A percentile compares a stretch with the other conserved stretches of the same genome.
These are phyloP conservation scores for Tausonia pullulans DNA, from an alignment of 1,284 basidiomycete genomes.

Conservation along the genomic window DNA sequence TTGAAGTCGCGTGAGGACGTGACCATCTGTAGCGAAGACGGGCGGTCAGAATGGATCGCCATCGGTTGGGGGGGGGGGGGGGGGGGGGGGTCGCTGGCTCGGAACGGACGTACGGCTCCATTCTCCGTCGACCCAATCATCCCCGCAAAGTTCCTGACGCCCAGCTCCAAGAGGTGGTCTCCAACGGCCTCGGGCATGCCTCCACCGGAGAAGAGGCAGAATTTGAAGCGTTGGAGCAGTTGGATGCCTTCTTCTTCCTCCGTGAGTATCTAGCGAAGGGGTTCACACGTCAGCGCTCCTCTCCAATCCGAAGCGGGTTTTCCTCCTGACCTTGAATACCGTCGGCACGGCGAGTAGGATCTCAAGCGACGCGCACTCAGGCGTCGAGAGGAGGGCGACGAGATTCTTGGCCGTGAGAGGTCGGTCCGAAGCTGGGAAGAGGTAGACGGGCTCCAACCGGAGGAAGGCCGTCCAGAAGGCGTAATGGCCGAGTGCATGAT, in stretches of 20 bases:
- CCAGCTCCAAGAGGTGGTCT: slow-evolving; percentile 42
- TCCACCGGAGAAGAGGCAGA: slow-evolving; percentile 36
- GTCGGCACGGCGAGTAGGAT: slow-evolving; percentile 38
- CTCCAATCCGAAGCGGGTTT: too few relatives aligned
- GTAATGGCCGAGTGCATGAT: not conserved
- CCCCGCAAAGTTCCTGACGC: slow-evolving; percentile 43
- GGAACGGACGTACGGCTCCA: slow-evolving; percentile 15
- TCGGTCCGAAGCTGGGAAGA: slow-evolving; percentile 43
- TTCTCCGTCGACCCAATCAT: slow-evolving; percentile 42
- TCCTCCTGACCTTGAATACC: slow-evolving; percentile 35
- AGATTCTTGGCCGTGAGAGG: slow-evolving; percentile 45
- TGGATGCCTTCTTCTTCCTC: slow-evolving; percentile 42
- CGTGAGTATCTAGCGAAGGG: slow-evolving; percentile 28
- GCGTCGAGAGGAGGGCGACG: slow-evolving; percentile 30
- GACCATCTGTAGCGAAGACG: slow-evolving; percentile 33
- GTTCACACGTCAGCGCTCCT: too few relatives aligned
- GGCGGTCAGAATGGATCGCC: slow-evolving; percentile 13
- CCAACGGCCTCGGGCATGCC: slow-evolving; percentile 43
- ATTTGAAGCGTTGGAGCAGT: slow-evolving; percentile 40
- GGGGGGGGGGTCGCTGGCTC: too few relatives aligned
- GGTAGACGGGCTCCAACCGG: slow-evolving; percentile 34
- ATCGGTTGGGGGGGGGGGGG: slow-evolving; percentile 12
- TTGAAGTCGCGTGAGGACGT: slow-evolving; percentile 43
- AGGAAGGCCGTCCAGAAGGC: slow-evolving; percentile 26
- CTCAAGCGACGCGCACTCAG: slow-evolving; percentile 17